A percentile compares a stretch with the other conserved stretches of the same genome.
Conservation (phyloP, 2,329 filamentous ascomycete species). For the Fusarium chuoi region DNA sequence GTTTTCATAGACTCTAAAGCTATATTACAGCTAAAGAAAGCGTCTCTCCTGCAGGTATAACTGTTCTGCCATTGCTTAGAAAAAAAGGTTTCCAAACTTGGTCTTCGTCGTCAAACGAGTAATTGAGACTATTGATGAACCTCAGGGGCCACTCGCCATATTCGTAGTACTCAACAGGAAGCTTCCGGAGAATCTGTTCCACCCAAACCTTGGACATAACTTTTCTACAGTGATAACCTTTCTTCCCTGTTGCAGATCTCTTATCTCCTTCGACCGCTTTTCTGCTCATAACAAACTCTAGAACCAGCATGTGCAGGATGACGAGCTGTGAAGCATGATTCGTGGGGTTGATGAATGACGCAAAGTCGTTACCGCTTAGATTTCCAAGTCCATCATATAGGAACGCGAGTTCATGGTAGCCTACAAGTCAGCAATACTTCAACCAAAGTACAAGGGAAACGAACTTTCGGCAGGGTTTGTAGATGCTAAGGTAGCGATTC, state of each 20-base stretch:
- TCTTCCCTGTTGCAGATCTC: background rate
- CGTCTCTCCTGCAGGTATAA: background rate
- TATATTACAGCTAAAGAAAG: slow-evolving; percentile 1
- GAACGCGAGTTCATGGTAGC: slow-evolving; percentile 40
- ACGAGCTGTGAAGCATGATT: slow-evolving; percentile 50
- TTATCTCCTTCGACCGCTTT: slow-evolving; percentile 23
- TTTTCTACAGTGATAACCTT: slow-evolving; percentile 37
- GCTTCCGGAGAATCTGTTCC: slow-evolving; percentile 47
- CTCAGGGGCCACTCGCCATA: slow-evolving; percentile 49
- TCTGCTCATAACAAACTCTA: slow-evolving; percentile 46
- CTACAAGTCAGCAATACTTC: slow-evolving; percentile 26
- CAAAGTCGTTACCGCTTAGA: slow-evolving; percentile 47
- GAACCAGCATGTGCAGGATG: slow-evolving; percentile 51
- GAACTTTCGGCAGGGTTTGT: slow-evolving; percentile 46
- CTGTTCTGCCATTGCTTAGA: slow-evolving; percentile 23
- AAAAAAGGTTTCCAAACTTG: slow-evolving; percentile 41
- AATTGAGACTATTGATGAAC: slow-evolving; percentile 37
- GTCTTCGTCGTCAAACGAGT: slow-evolving; percentile 36
- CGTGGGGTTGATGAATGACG: slow-evolving; percentile 44
- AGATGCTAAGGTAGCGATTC: slow-evolving; percentile 40
- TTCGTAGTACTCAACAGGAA: slow-evolving; percentile 45
- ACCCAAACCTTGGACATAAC: slow-evolving; percentile 53
- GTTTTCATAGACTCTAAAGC: background rate
- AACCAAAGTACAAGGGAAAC: background rate
- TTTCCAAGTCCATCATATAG: slow-evolving; percentile 46